These are phyloP conservation scores for Sporothrix euskadiensis DNA, from an alignment of 2,329 filamentous ascomycete species.

Conservation along the genomic window DNA sequence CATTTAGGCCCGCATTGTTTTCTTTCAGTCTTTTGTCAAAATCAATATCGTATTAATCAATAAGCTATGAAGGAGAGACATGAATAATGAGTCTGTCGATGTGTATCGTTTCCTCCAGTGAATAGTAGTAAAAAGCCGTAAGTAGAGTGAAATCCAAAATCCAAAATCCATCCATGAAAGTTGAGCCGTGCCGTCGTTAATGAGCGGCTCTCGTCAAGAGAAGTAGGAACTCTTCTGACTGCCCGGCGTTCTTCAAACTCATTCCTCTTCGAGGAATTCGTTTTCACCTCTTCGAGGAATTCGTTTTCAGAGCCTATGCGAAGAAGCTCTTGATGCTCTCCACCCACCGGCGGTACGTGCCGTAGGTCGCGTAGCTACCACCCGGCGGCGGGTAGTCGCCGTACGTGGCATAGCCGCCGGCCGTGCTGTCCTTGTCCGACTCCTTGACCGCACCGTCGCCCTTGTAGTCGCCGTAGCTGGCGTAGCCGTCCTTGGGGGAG, in stretches of 20 bases:
- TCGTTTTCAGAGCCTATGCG: background rate
- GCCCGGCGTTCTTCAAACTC: background rate
- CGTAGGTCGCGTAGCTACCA: conserved; percentile 27
- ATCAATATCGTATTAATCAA: background rate
- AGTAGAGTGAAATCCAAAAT: background rate
- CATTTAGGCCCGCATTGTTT: background rate
- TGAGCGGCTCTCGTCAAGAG: background rate
- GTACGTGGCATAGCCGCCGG: conserved; percentile 26
- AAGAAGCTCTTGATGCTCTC: conserved; percentile 27
- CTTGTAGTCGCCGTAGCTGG: conserved; percentile 26
- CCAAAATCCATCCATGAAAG: background rate
- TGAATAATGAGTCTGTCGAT: background rate
- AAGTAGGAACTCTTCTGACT: too few species aligned
- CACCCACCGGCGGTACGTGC: conserved; percentile 29
- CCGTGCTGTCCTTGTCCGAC: background rate
- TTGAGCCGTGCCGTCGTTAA: background rate
- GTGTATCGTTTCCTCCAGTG: conserved; percentile 18
- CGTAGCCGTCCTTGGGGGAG: conserved; percentile 20
- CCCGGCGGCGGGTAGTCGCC: conserved; percentile 21
- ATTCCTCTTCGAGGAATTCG: background rate
- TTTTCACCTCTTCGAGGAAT: background rate
- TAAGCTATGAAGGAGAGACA: conserved; percentile 22
- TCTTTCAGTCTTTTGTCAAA: background rate
- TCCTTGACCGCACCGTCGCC: background rate
- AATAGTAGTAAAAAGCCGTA: background rate